phyloP scores from a whole-genome alignment of 2,329 filamentous ascomycete genomes.

The Gnomoniopsis sp. region DNA sequence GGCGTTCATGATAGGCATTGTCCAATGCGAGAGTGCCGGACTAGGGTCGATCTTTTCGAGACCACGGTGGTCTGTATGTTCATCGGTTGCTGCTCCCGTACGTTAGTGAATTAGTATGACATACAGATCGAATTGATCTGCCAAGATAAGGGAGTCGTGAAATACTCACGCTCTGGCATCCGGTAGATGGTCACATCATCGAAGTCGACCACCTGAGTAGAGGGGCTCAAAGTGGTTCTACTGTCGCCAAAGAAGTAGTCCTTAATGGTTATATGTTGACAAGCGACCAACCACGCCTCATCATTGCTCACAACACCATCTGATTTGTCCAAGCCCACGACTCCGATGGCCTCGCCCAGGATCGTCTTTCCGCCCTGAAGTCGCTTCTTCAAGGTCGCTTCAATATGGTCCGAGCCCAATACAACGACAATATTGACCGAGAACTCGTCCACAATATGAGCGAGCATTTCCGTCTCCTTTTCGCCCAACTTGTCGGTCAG shows the following conservation, averaged over 20 bases:
- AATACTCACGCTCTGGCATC: constrained; percentile 54
- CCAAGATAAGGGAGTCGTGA: constrained; percentile 2
- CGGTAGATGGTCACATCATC: constrained; percentile 71
- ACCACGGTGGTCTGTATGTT: constrained; percentile 32
- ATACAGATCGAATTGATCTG: no score
- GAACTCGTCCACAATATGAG: constrained; percentile 66
- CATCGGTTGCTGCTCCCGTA: constrained; percentile 22
- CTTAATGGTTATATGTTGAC: constrained; percentile 73
- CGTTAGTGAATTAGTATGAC: neutral
- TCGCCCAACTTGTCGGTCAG: constrained; percentile 51
- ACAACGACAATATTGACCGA: constrained; percentile 78
- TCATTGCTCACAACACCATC: constrained; percentile 80
- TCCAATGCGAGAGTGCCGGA: constrained; percentile 70
- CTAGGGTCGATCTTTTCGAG: constrained; percentile 65
- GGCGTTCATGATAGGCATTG: constrained; percentile 82
- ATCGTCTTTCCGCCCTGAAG: constrained; percentile 57
- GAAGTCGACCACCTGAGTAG: constrained; percentile 82
- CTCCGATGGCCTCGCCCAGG: constrained; percentile 64
- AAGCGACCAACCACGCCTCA: constrained; percentile 67
- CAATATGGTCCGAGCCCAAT: constrained; percentile 73
- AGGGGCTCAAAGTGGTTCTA: constrained; percentile 75
- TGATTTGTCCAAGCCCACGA: constrained; percentile 79
- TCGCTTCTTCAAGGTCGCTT: constrained; percentile 68
- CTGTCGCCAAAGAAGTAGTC: constrained; percentile 92
- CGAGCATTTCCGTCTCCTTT: constrained; percentile 70